Evolutionary conservation across 768 basidiomycete genomes (phyloP), one percentile per base, ranked within the genome.

Genomic region (Cubamyces lactineus): DNA sequence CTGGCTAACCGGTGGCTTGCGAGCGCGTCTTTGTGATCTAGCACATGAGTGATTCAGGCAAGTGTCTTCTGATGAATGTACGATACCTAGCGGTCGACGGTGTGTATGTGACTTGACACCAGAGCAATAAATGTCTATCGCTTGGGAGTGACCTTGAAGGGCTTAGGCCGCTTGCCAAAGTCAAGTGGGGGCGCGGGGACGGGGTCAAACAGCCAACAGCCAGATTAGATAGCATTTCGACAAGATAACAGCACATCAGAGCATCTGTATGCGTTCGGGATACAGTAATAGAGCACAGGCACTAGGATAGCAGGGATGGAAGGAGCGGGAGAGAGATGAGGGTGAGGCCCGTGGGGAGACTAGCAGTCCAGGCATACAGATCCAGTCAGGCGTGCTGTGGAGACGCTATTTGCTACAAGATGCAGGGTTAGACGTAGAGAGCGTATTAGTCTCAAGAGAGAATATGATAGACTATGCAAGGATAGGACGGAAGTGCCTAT

Each of bases 1-100:
- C 73, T 87, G 23, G 74, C 83, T 11, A 80, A 80, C 48, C 75
- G 75, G 46, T 86, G 84, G 85, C 51, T 84, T 43, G 74, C 77
- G 17, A 71, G 53, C 38, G 53, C 63, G 42, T 23, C 53, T 16
- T 26, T 72, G 17, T 70, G 43, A 61, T 8, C 12, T 34, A 34
- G 34, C 11, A 7, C 11, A 34, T 9, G 34, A 34, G 9, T 9
- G 34, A 9, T 34, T 34, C 34, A 11, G 9, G 34, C 9, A 1
- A 6, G 1, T 34, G 34, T 9, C 5, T 34, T 1, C 9, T 34
- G 34, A 34, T 9, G 1, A 34, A 7, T 34, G 34, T 34, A 34
- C 34, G 34, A 34, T 34, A 34, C 9, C 1, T 34, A 11, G 34
- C 34, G 34, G 34, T 34, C 11, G 34, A 11, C 9, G 8, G 34